Evolutionary conservation across 768 basidiomycete genomes (phyloP), one percentile per base, ranked within the genome.

Genomic region (Trametes coccinea): DNA sequence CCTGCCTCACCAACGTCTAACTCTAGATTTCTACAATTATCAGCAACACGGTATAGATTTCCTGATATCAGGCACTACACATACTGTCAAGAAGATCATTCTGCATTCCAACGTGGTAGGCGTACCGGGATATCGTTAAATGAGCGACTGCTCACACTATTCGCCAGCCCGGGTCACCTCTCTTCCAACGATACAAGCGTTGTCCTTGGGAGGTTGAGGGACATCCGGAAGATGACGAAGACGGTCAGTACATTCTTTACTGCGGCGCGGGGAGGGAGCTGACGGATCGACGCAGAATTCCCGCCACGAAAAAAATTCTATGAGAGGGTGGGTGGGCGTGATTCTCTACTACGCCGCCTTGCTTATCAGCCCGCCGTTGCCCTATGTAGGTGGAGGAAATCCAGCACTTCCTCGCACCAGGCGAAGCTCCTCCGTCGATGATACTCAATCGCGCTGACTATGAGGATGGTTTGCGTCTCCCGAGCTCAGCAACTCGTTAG

Each of bases 41-140:
- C 93, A 95, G 66, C 90, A 94, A 66, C 86, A 93, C 68, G 94
- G 94, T 1, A 75, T 97, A 17, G 94, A 97, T 71, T 91, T 95
- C 64, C 80, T 95, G 31, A 80, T 97, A 16, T 89, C 86, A 27
- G 88, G 83, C 49, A 79, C 78, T 22, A 82, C 81, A 14, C 92
- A 95, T 67, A 67, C 82, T 5, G 90, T 95, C 17, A 83, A 81
- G 71, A 97, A 97, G 80, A 89, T 96, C 40, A 78, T 96, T 29
- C 75, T 93, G 6, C 94, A 97, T 70, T 85, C 93, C 2, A 97
- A 96, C 66, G 83, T 94, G 59, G 94, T 95, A 70, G 73, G 87
- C 53, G 2, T 1, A 40, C 52, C 29, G 39, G 40, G 53, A 7
- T 54, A 41, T 43, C 40, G 56, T 48, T 46, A 13, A 13, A 14